These are phyloP conservation scores for Pythium biforme DNA, from an alignment of 352 stramenopile genomes.

Conservation along the genomic window DNA sequence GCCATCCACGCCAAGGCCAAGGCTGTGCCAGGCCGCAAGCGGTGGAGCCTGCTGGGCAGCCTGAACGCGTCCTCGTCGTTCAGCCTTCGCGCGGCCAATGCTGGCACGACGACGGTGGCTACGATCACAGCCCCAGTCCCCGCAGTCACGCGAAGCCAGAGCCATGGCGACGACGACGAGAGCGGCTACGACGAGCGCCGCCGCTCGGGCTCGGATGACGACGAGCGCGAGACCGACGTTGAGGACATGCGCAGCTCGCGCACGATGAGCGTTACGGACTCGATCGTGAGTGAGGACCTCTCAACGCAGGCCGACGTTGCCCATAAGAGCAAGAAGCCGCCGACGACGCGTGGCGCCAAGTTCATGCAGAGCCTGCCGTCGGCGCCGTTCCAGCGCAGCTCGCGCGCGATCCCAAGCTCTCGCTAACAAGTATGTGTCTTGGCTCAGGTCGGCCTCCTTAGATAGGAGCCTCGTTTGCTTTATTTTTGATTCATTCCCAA, in stretches of 20 bases:
- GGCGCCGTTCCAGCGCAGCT: slow-evolving; percentile 23
- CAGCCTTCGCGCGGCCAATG: not conserved
- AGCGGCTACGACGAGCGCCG: slow-evolving; percentile 6
- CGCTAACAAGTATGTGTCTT: too few species aligned
- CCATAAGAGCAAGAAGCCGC: not conserved
- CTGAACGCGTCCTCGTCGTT: not conserved
- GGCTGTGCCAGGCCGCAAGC: slow-evolving; percentile 3
- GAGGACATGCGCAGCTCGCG: slow-evolving; percentile 28
- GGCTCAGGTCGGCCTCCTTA: too few species aligned
- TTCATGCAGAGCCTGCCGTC: slow-evolving; percentile 20
- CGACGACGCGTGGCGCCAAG: slow-evolving; percentile 11
- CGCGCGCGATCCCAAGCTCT: slow-evolving; percentile 1
- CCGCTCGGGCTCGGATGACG: not conserved
- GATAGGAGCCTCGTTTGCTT: not conserved
- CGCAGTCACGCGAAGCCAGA: not conserved
- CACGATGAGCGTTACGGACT: slow-evolving; percentile 26
- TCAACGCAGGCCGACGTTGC: not conserved
- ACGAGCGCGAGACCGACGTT: slow-evolving; percentile 24
- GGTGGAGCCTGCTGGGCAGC: slow-evolving; percentile 17
- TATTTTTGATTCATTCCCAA: not conserved
- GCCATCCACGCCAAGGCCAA: slow-evolving; percentile 2
- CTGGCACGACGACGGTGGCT: not conserved
- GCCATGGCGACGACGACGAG: slow-evolving; percentile 4
- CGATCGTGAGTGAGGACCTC: slow-evolving; percentile 6
- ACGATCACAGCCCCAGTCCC: not conserved